Evolutionary conservation across 2,329 filamentous ascomycete species (phyloP).

Genomic region (Colletotrichum sp.): DNA sequence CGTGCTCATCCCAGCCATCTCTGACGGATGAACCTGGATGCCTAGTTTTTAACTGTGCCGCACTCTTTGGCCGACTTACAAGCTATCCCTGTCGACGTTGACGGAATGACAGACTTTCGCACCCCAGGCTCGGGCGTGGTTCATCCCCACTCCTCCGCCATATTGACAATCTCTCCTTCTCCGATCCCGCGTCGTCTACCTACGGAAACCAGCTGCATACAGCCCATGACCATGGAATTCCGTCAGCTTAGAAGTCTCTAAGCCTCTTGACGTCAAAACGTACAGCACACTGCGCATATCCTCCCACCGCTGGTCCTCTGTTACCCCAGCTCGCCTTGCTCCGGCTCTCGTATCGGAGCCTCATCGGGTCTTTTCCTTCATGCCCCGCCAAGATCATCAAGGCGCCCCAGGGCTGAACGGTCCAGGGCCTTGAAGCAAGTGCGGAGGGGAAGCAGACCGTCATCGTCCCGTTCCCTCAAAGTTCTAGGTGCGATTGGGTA

Average conservation of each 20-base stretch:
- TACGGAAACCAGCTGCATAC: background rate
- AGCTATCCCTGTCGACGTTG: background rate
- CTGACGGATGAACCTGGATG: background rate
- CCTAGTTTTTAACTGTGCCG: background rate
- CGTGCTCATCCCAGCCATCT: background rate
- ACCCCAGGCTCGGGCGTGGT: background rate
- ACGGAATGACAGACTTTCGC: slow-evolving; percentile 9
- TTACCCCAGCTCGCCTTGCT: background rate
- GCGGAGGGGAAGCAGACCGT: background rate
- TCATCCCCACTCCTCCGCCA: background rate
- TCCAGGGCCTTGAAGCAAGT: slow-evolving; percentile 1
- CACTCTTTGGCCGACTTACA: background rate
- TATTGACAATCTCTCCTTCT: background rate
- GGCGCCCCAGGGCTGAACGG: slow-evolving; percentile 13
- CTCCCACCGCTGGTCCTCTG: background rate
- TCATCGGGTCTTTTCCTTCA: slow-evolving; percentile 1
- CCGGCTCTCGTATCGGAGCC: slow-evolving; percentile 9
- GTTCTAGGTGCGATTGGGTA: background rate
- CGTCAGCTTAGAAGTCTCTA: slow-evolving; percentile 15
- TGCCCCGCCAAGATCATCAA: slow-evolving; percentile 9
- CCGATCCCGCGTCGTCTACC: background rate
- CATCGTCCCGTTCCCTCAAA: slow-evolving; percentile 11
- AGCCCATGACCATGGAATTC: background rate
- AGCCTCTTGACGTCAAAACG: slow-evolving; percentile 19
- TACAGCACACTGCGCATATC: background rate